phyloP scores from a whole-genome alignment of 352 stramenopile species.

The Phytophthora aleatoria region DNA sequence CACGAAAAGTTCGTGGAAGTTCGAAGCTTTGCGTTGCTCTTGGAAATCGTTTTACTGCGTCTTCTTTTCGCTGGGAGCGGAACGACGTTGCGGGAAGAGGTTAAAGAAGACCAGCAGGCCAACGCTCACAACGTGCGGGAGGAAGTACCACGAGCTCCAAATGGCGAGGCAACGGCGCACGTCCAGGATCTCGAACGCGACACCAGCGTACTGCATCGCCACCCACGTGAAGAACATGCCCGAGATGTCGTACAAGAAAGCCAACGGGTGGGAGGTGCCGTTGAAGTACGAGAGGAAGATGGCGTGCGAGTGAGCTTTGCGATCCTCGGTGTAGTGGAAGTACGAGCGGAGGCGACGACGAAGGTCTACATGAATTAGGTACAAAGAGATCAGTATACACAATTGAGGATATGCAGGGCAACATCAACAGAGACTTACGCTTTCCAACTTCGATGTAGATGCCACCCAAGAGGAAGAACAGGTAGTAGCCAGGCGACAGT shows the following conservation, averaged over 20 bases:
- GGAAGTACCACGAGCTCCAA: conserved; percentile 85
- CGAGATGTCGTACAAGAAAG: conserved; percentile 76
- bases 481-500: conserved; percentile 86
- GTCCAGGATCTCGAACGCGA: conserved; percentile 86
- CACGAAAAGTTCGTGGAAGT: conserved; percentile 1
- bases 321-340: conserved; percentile 90
- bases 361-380: conserved; percentile 44
- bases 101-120: conserved; percentile 65
- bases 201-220: conserved; percentile 85
- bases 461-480: conserved; percentile 86
- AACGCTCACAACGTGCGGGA: conserved; percentile 70
- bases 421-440: conserved; percentile 38
- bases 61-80: conserved; percentile 47
- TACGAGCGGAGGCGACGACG: conserved; percentile 72
- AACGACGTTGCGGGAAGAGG: conserved; percentile 58
- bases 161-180: conserved; percentile 74
- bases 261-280: conserved; percentile 71
- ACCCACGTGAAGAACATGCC: conserved; percentile 83
- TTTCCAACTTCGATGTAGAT: conserved; percentile 90
- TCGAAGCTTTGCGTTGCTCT: not conserved
- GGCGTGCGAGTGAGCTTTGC: conserved; percentile 70
- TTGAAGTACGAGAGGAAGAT: conserved; percentile 86
- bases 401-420: not conserved
- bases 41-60: conserved; percentile 34
- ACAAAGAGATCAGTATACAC: not conserved